Evolutionary conservation across 306 rosid species (phyloP), one percentile per base, ranked within the genome.

Genomic region (Lathyrus aphaca): DNA sequence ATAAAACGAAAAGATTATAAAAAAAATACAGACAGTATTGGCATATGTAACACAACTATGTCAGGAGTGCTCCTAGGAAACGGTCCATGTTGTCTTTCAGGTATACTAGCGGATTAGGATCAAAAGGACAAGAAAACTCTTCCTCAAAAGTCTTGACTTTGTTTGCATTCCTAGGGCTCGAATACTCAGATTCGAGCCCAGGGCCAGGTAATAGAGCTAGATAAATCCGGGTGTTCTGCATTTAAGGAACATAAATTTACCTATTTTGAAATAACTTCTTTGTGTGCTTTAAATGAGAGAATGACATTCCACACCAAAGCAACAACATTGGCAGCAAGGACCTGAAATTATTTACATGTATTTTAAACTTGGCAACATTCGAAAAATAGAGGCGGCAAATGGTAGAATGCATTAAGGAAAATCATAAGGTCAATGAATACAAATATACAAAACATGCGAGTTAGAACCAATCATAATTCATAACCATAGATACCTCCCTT

Each of bases 261-360:
- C 94, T 85, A 86, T 82, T 86, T 86, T 55, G 60, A 77, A 71
- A 81, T 67, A 65, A 94, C 82, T 83, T 88, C 94, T 55, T 79
- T 88, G 88, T 90, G 98, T 59, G 98, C 92, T 89, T 79, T 94
- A 59, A 82, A 94, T 43, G 97, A 94, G 75, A 94, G 96, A 77
- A 94, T 86, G n/a, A 94, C 98, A 84, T 94, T 90, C 96, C 98
- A 94, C 32, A 74, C 78, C 72, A 94, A 69, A 69, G 98, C 84
- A 74, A 94, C 32, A 73, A 86, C 64, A 72, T 94, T 94, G 32
- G 98, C 97, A 62, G 95, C 92, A 76, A 94, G 97, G 55, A 94
- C 98, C 97, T 94, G 91, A 43, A 83, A 81, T 77, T 64, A 25
- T 68, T 74, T 69, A 51, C 72, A 66, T 5, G 29, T 16, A 19